Base-by-base conservation (phyloP, 139 green algal species). In the Chlorella sp. region DNA sequence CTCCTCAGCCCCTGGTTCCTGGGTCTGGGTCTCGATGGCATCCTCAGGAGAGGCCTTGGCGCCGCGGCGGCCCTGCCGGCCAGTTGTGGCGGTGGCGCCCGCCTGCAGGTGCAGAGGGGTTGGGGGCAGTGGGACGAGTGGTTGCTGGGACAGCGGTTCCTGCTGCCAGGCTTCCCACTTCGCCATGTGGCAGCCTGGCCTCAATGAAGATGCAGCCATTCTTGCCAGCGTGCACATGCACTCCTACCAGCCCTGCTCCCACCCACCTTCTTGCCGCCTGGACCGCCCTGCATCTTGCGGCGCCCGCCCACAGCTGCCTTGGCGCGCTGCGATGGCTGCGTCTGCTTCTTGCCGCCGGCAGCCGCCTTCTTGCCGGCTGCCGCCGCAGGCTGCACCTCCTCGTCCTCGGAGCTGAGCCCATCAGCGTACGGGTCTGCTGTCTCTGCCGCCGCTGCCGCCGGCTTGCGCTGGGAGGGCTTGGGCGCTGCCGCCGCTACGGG, bases 1-100 rank as follows among this genome's bases (percentile, higher is more conserved):
- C 7, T 60, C 64, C 32, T 34, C 64, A 22, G 64, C 64, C 3
- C 64, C 64, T 32, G 64, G 32, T 32, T 70, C 64, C 34, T 34
- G 64, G 64, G 64, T 70, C 64, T 70, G 32, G 7, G 76, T 81
- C 40, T 74, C 77, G 30, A 83, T 83, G 40, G 38, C 34, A 13
- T 83, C 58, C 28, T 72, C 77, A 0, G 40, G 77, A 36, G 54
- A 73, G 24, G 76, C 56, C 76, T 70, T 72, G 36, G 36, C 38
- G 76, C 56, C 26, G 8, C 40, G 28, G 2, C 65, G n/a, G 65
- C 65, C 65, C 43, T 11, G 72, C 72, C 43, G 72, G 20, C 72
- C 56, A 34, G 36, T 16, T 3, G 24, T 19, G 0, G 72, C 30
- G 16, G 72, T 6, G 28, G 72, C 43, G 30, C 30, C 40, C 0